Percentiles rank a stretch among this genome's conserved stretches.
Conservation (phyloP, 768 basidiomycete genomes). For the Hysterangium stoloniferum region DNA sequence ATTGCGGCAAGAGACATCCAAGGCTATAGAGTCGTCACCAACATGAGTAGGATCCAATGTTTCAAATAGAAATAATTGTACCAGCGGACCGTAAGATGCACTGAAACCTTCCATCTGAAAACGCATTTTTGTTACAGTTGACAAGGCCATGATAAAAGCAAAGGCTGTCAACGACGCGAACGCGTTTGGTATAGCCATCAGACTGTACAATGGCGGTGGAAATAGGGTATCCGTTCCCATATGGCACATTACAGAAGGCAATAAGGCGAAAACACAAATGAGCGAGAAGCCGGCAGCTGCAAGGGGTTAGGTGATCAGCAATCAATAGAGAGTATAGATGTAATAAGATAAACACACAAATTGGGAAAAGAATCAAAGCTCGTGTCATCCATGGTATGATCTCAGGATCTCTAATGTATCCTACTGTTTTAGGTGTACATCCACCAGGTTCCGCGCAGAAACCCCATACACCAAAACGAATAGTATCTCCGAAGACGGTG, state of each 20-base stretch:
- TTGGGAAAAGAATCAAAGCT: conserved; percentile 18
- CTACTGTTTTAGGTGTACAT: conserved; percentile 17
- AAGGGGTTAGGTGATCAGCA: not conserved
- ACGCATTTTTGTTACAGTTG: conserved; percentile 14
- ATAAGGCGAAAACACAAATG: conserved; percentile 11
- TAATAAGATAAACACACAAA: conserved; percentile 16
- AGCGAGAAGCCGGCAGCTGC: conserved; percentile 18
- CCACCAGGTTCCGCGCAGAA: conserved; percentile 16
- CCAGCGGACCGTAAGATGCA: conserved; percentile 13
- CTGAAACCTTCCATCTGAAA: conserved; percentile 15
- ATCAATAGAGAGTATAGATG: not conserved
- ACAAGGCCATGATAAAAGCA: conserved; percentile 16
- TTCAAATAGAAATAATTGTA: not conserved
- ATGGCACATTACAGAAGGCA: conserved; percentile 15
- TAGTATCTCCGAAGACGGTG: conserved; percentile 14
- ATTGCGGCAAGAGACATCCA: conserved; percentile 8
- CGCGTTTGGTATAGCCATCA: conserved; percentile 15
- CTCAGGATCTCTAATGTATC: conserved; percentile 17
- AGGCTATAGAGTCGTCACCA: not conserved
- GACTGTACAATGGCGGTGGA: conserved; percentile 17
- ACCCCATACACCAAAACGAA: conserved; percentile 19
- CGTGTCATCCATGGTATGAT: conserved; percentile 16
- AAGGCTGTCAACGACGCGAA: conserved; percentile 17
- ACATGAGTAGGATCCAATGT: not conserved
- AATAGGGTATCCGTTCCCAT: conserved; percentile 12